Base-by-base conservation (phyloP, 305 asterid genomes). In the Fraxinus dipetala region DNA sequence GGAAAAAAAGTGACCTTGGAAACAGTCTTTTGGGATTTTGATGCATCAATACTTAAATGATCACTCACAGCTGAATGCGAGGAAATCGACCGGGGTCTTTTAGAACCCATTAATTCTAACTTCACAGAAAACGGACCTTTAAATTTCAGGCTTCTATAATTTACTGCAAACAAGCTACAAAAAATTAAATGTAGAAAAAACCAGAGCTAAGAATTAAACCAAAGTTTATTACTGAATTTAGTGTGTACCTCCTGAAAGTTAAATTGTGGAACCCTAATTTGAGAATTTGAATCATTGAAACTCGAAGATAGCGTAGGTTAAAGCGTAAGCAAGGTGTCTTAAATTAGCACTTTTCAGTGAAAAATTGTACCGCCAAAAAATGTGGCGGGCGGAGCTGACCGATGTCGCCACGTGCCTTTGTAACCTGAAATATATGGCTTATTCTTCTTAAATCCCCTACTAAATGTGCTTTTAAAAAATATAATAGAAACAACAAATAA, bases 271-370 rank as follows among this genome's bases (percentile, higher is more conserved):
- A 82, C 69, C 90, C 92, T 83, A 89, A 69, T 83, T 83, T 91
- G 34, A 85, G 84, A 85, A 88, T 80, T 82, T 85, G 89, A 84
- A 89, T 75, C 95, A 91, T 91, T 20, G 85, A 51, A 36, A 61
- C 54, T 56, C 43, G 48, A 30, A 48, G 20, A 36, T 3, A 86
- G 86, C 82, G 80, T 78, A 69, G 80, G 83, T 67, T 72, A 75
- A 45, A 16, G 67, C 22, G 61, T 61, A 28, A 72, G 87, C 76
- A 40, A 51, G 6, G 78, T 80, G 45, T 85, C 85, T 65, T 43
- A 77, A 5, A 48, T 77, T 73, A 82, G 87, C 43, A 7, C 43
- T 36, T 8, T 1, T 38, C 86, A 81, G 34, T 9, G 13, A 65
- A 65, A 65, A 24, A 61, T 61, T 28, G 73, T 20, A 26, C 73